Base-by-base conservation (phyloP, 371 early-diverging fungal genomes). In the Rhizopus delemar region DNA sequence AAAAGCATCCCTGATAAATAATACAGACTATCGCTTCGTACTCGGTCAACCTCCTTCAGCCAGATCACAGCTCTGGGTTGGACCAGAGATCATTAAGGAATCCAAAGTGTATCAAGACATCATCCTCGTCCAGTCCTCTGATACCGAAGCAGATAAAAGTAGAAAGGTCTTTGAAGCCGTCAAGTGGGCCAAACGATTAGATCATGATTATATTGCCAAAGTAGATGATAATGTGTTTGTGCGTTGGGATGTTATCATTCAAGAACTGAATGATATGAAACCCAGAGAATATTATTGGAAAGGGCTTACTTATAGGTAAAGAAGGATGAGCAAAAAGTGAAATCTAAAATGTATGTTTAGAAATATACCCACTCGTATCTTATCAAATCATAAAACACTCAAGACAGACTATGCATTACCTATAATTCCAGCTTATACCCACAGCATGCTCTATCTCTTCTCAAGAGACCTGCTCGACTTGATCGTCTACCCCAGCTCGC, bases 191-290 rank as follows among this genome's bases (percentile, higher is more conserved):
- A 66, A 60, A 33, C 55, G 67, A 22, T 66, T 71, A 54, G 59
- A 74, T 12, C 53, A 59, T 13, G 82, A 86, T 48, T 84, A 79
- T 32, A 57, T 86, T 13, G 65, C 82, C 52, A 86, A 86, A 62
- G 79, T 85, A 3, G 75, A 83, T 36, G 85, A 86, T 39, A 73
- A 84, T 51, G 76, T 85, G 13, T 86, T 86, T 70, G 80, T 81
- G 12, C 65, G 84, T 8, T 83, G 82, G 82, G 85, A 86, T 59
- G 68, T 52, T 4, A 68, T 86, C 12, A 41, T 66, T 3, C 36
- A 56, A 1, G 86, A 86, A 52, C 33, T 56, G 32, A 32, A 12
- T 5, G 28, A 51, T 52, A 78, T 13, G 50, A 51, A 41, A 52
- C 68, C 22, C 43, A 62, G 62, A 12, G 66, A 28, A 8, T 59